Percentiles rank a stretch among this genome's conserved stretches.
phyloP scores from a whole-genome alignment of 139 green algal genomes.

The Dunaliella sp. region DNA sequence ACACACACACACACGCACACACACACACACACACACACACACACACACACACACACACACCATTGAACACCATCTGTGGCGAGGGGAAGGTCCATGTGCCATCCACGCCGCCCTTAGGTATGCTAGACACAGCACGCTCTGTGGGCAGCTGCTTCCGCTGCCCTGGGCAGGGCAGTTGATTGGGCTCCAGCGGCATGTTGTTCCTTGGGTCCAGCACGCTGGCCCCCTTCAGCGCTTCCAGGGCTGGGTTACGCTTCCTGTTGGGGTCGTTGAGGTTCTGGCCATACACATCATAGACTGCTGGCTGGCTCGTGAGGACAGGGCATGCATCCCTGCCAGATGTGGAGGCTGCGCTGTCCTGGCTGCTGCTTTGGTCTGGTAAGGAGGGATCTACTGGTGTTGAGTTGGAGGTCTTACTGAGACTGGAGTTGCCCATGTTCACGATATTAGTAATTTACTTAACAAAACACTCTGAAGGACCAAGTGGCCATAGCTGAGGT shows the following conservation, averaged over 20 bases:
- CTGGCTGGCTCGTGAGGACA: background rate
- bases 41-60: slow-evolving; percentile 37
- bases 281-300: slow-evolving; percentile 89
- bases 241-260: slow-evolving; percentile 11
- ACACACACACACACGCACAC: too few species aligned
- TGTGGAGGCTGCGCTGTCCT: background rate
- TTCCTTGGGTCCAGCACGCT: slow-evolving; percentile 77
- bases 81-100: slow-evolving; percentile 89
- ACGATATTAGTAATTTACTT: too few species aligned
- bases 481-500: too few species aligned
- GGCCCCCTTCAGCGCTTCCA: slow-evolving; percentile 27
- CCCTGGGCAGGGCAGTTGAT: slow-evolving; percentile 80
- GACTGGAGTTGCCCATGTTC: too few species aligned
- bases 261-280: slow-evolving; percentile 66
- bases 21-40: background rate
- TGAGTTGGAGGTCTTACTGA: too few species aligned
- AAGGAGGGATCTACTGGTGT: too few species aligned
- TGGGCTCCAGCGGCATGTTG: slow-evolving; percentile 90
- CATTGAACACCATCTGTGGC: slow-evolving; percentile 98
- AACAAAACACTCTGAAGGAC: too few species aligned
- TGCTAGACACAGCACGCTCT: slow-evolving; percentile 68
- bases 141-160: slow-evolving; percentile 79
- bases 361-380: background rate
- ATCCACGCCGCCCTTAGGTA: slow-evolving; percentile 88
- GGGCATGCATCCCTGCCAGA: background rate